Base-by-base conservation (phyloP, 192 early-diverging fungal species). In the Dispira simplex region DNA sequence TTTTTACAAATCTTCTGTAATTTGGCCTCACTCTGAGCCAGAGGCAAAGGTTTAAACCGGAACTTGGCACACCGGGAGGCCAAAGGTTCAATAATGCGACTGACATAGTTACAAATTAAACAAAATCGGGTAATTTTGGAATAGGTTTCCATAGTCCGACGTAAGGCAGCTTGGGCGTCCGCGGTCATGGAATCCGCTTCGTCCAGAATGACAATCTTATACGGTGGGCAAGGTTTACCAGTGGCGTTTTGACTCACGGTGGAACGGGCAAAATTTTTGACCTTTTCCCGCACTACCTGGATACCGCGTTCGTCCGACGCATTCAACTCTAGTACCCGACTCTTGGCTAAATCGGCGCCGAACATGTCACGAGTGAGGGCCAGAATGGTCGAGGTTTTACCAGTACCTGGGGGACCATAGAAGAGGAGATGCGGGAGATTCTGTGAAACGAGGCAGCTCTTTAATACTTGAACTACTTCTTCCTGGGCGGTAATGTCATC, bases 271-370 rank as follows among this genome's bases (percentile, higher is more conserved):
- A 97, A 98, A 63, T 87, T 89, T 70, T 97, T 97, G 46, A 98
- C 82, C 59, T 94, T 97, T 43, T 88, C 90, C 46, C 95, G 81
- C 44, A 98, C 82, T 45, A 97, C 84, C 16, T 86, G 75, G 49
- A 98, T 98, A n/a, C 95, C 95, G 45, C 93, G 88, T 77, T 98
- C 95, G 68, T 98, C 93, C 0, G 92, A 95, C 2, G 95, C 95
- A 72, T 98, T 98, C 26, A 98, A 75, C 71, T 98, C 95, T 11
- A 97, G 78, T 1, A 97, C 87, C 26, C 95, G 83, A 26, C 75
- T 69, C 65, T 83, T 86, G 62, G 84, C 79, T 23, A 89, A 67
- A 53, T 88, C 87, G 11, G 91, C 85, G 18, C 93, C 92, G 77
- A 64, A 72, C 63, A 64, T 68, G 53, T 68, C 46, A 46, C 46